phyloP scores from a whole-genome alignment of 148 eudicot species.

The Rhododendron vialii region DNA sequence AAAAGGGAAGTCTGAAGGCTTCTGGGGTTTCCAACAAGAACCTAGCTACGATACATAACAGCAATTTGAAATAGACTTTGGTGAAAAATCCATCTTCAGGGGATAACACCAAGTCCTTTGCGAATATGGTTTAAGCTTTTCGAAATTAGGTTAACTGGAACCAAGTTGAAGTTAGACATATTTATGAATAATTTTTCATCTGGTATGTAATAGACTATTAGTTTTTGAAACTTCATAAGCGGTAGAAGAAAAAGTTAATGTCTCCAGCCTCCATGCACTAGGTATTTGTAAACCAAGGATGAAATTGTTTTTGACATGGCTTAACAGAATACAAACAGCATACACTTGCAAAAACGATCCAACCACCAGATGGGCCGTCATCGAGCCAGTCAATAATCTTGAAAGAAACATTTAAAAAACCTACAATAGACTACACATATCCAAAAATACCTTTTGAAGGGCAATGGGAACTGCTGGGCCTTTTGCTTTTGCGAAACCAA shows the following conservation, averaged over 20 bases:
- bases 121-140: not conserved
- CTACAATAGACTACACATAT: not conserved
- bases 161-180: not conserved
- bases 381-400: not conserved
- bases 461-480: slow-evolving; percentile 72
- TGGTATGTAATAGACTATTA: not conserved
- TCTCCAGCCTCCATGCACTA: not conserved
- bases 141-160: not conserved
- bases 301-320: not conserved
- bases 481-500: slow-evolving; percentile 91
- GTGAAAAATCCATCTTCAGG: not conserved
- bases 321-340: not conserved
- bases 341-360: not conserved
- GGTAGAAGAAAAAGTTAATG: not conserved
- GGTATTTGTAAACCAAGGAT: not conserved
- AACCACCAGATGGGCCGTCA: not conserved
- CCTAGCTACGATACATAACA: not conserved
- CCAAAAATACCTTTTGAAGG: slow-evolving; percentile 67
- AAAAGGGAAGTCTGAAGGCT: not conserved
- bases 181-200: not conserved
- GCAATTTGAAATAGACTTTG: not conserved
- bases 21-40: not conserved
- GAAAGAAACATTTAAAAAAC: not conserved
- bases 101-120: not conserved
- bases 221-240: not conserved